Conservation (phyloP, 805 yeast genomes). For the Suhomyces sp. region DNA sequence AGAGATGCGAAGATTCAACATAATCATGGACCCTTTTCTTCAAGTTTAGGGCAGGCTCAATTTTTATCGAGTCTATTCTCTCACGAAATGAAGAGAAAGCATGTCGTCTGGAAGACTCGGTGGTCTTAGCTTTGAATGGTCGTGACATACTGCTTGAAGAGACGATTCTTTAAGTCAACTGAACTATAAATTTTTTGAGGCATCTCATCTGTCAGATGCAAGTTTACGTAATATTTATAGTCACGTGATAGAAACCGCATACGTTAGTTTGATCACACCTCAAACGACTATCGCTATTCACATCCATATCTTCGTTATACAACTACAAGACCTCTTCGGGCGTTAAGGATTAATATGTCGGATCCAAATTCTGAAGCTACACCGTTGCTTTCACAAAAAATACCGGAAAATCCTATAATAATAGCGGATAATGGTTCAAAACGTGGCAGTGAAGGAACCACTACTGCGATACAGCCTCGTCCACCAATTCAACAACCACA, state of each 20-base stretch:
- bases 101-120: constrained; percentile 54
- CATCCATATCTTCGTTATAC: neutral
- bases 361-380: neutral
- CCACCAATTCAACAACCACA: constrained; percentile 8
- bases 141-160: constrained; percentile 6
- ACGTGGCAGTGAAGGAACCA: neutral
- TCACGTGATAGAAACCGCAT: neutral
- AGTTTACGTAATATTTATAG: neutral
- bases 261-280: neutral
- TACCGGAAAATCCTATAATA: constrained; percentile 10
- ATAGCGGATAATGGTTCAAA: constrained; percentile 4
- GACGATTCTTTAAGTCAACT: neutral
- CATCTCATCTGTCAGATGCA: constrained; percentile 9
- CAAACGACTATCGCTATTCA: neutral
- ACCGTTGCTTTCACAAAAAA: constrained; percentile 1
- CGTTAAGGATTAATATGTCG: neutral
- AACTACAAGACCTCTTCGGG: neutral
- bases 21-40: constrained; percentile 62
- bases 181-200: constrained; percentile 5
- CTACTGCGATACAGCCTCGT: constrained; percentile 1
- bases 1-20: constrained; percentile 73
- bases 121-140: constrained; percentile 32
- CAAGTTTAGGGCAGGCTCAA: constrained; percentile 64
- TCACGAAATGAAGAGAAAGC: constrained; percentile 78
- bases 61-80: constrained; percentile 75